Percentiles rank a stretch among this genome's conserved stretches.
Evolutionary conservation across 371 early-diverging fungal genomes (phyloP).

Genomic region (Funneliformis caledonium): DNA sequence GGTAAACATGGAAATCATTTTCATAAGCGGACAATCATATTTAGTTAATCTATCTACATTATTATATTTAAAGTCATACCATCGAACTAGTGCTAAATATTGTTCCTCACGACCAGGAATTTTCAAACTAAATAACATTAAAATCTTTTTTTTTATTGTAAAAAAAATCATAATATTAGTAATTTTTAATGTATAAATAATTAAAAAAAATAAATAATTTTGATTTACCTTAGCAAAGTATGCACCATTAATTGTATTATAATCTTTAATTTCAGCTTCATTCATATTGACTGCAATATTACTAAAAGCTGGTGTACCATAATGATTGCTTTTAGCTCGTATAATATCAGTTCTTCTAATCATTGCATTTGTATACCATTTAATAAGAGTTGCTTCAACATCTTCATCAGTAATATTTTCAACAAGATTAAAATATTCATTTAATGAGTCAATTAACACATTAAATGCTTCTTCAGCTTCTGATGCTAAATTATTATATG

Average conservation of each 20-base stretch:
- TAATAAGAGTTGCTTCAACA: background rate
- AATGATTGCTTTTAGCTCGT: slow-evolving; percentile 4
- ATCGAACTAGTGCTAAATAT: background rate
- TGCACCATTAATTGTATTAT: background rate
- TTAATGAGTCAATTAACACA: background rate
- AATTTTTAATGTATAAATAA: background rate
- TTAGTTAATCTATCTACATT: background rate
- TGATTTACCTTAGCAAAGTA: background rate
- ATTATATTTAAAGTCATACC: background rate
- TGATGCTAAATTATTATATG: background rate
- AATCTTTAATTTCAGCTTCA: background rate
- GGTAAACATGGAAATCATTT: background rate
- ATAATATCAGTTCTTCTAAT: background rate
- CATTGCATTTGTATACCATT: background rate
- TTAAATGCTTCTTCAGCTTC: background rate
- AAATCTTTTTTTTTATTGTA: background rate
- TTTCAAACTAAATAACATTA: slow-evolving; percentile 4
- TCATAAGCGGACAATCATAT: background rate
- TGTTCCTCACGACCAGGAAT: background rate
- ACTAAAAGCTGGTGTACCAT: background rate
- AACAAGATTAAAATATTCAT: background rate
- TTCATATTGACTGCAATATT: background rate
- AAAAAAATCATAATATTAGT: background rate
- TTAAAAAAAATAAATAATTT: too few species aligned
- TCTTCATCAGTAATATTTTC: too few species aligned